Conservation (phyloP, 2,329 filamentous ascomycete genomes). For the Nemania abortiva region DNA sequence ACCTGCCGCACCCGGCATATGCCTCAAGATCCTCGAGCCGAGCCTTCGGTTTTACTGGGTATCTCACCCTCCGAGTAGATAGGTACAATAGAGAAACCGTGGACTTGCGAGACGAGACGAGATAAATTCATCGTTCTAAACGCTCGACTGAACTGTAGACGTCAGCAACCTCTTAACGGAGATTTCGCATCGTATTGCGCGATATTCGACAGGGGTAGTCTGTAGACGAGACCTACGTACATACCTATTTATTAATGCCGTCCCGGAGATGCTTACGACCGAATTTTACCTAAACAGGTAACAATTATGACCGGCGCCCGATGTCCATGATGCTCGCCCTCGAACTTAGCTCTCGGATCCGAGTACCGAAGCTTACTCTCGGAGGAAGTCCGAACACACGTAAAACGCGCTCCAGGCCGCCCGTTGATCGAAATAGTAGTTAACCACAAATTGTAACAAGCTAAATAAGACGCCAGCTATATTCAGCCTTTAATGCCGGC, state of each 20-base stretch:
- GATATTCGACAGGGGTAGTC: neutral
- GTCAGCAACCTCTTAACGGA: neutral
- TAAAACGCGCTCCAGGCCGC: neutral
- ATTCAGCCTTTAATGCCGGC: neutral
- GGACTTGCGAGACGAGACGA: neutral
- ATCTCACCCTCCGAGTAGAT: neutral
- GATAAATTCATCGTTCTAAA: neutral
- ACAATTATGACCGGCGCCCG: constrained; percentile 26
- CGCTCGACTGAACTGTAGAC: neutral
- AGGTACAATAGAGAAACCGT: neutral
- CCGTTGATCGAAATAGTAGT: neutral
- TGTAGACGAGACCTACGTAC: neutral
- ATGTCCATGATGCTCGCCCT: neutral
- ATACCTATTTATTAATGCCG: constrained; percentile 6
- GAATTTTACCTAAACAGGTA: constrained; percentile 1
- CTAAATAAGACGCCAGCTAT: neutral
- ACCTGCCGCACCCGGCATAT: neutral
- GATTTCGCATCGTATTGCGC: neutral
- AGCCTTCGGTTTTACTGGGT: neutral
- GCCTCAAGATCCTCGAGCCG: neutral
- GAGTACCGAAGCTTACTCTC: neutral
- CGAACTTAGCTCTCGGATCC: neutral
- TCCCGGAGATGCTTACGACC: constrained; percentile 1
- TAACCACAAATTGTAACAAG: neutral
- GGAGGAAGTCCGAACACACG: neutral